Conservation (phyloP, 768 basidiomycete species). For the Mycena leptocephala region DNA sequence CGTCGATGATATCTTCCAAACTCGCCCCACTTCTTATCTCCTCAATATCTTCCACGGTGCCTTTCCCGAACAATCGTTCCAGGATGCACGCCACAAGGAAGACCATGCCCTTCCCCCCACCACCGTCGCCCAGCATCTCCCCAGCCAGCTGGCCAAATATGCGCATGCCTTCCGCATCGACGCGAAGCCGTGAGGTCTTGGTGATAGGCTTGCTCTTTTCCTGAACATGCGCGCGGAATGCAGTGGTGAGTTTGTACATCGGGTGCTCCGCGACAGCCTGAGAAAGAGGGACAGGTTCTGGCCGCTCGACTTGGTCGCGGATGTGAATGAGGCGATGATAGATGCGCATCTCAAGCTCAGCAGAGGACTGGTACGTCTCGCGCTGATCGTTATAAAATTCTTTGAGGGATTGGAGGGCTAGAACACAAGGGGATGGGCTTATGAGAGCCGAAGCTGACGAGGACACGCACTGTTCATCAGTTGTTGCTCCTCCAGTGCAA, state of each 20-base stretch:
- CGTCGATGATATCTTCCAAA: conserved; percentile 81
- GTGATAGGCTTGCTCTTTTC: conserved; percentile 81
- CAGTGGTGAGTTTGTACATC: conserved; percentile 86
- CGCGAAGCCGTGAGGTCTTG: conserved; percentile 75
- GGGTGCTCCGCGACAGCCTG: conserved; percentile 77
- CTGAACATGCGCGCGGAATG: conserved; percentile 88
- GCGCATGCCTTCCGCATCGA: conserved; percentile 78
- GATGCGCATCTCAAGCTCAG: conserved; percentile 96
- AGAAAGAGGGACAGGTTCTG: conserved; percentile 75
- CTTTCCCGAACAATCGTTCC: conserved; percentile 88
- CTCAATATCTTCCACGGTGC: conserved; percentile 85
- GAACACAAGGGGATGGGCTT: background rate
- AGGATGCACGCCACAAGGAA: conserved; percentile 93
- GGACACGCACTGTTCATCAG: conserved; percentile 87
- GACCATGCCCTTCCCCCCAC: conserved; percentile 72
- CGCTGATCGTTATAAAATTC: conserved; percentile 94
- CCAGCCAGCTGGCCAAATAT: conserved; percentile 77
- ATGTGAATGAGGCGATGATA: conserved; percentile 96
- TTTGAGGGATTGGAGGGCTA: conserved; percentile 93
- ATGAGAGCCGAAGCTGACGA: background rate
- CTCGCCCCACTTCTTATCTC: conserved; percentile 70
- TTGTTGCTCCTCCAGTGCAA: conserved; percentile 88
- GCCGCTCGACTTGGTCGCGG: conserved; percentile 85
- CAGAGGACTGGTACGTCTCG: conserved; percentile 76
- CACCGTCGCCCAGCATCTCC: conserved; percentile 77